Base-by-base conservation (phyloP, 345 rosid species). In the Salix koriyanagi region DNA sequence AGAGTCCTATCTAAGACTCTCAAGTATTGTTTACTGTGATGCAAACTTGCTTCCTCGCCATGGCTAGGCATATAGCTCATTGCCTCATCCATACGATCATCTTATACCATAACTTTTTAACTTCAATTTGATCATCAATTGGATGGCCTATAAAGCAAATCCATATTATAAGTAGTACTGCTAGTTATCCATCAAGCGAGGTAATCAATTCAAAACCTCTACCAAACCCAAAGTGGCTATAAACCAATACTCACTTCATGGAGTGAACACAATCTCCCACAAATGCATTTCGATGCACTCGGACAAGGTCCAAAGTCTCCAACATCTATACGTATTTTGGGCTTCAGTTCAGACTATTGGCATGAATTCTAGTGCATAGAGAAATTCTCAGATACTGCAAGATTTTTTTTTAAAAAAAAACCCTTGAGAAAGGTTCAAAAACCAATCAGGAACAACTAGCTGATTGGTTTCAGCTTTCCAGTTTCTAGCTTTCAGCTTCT, bases 401-500 rank as follows among this genome's bases (percentile, higher is more conserved):
- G 44, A 41, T 73, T 67, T 34, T 34, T 34, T 4, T 34, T 34
- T 34, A 4, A 44, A 73, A 48, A 41, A 41, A 41, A 41, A 41
- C 11, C 4, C 25, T 28, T 67, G 30, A 39, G 21, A 10, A 46
- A 65, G 75, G 44, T 52, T 30, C 0, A 56, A 7, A 46, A 65
- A 28, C 2, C 1, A n/a, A 56, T 25, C 37, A 54, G 14, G n/a
- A 54, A 54, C 39, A 64, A 42, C 16, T 13, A 44, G 50, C 50
- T 44, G 50, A 44, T 44, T 46, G 15, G 50, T 46, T 46, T 46
- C 50, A 41, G 13, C 28, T 13, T 4, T 32, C 25, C 25, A 10
- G 23, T 46, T 34, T 37, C 71, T 62, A 52, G 56, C 36, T 75
- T 48, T 75, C 16, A 48, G 61, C n/a, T 75, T 65, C 77, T 23